Conservation (phyloP, 257 asterid genomes). For the Nicotiana noctiflora region DNA sequence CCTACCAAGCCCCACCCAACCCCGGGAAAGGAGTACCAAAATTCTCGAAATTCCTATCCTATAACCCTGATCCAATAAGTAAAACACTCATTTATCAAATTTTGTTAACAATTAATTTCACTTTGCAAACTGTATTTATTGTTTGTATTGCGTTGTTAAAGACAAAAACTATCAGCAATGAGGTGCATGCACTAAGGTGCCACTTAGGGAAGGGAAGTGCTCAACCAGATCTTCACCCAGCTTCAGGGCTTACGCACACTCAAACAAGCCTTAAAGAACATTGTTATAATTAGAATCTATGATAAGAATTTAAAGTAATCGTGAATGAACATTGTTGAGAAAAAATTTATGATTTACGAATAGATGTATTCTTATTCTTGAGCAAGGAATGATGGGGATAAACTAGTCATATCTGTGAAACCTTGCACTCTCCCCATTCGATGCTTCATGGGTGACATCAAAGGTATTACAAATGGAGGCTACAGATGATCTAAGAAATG, state of each 20-base stretch:
- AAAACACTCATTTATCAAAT: too few species aligned
- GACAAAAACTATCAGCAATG: too few species aligned
- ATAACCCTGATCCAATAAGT: too few species aligned
- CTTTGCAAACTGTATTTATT: not conserved
- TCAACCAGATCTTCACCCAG: not conserved
- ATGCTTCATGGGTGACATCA: not conserved
- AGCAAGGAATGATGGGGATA: not conserved
- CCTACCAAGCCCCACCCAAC: too few species aligned
- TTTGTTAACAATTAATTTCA: not conserved
- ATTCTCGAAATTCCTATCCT: too few species aligned
- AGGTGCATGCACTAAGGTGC: not conserved
- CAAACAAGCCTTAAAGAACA: not conserved
- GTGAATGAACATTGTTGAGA: not conserved
- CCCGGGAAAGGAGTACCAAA: too few species aligned
- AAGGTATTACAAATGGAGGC: not conserved
- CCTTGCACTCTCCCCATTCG: not conserved
- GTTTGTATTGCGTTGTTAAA: not conserved
- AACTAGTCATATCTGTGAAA: not conserved
- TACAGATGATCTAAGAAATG: too few species aligned
- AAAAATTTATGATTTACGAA: not conserved
- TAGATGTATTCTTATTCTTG: not conserved
- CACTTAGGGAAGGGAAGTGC: not conserved
- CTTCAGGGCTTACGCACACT: not conserved
- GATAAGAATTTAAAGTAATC: not conserved
- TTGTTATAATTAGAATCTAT: too few species aligned